Evolutionary conservation across 2,329 filamentous ascomycete genomes (phyloP), one percentile per base, ranked within the genome.

Genomic region (Microdochium nivale): DNA sequence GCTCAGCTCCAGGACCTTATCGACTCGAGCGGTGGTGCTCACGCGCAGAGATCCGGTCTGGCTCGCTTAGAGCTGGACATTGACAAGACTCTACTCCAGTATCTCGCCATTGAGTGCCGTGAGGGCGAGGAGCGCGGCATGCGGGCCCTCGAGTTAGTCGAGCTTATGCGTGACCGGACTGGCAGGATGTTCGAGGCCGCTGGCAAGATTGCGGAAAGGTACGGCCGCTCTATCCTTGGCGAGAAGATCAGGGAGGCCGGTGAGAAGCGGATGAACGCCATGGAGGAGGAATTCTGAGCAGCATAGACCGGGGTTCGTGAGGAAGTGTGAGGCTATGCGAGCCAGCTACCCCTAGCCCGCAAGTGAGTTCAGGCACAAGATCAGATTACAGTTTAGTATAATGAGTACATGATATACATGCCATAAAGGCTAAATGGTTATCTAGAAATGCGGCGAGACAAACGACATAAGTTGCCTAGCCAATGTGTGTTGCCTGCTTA

Each of bases 161-260:
- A 80, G 55, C 74, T 99, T 62, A 88, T 99, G 84, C 80, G 80
- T 46, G 91, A 97, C 70, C 77, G 83, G 47, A 87, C 82, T 54
- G 92, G 92, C 19, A 86, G 87, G 66, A 96, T 96, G 88, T 70
- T 96, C 53, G 90, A 96, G 66, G 88, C 92, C 3, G 94, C 94
- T 1, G 82, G 84, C 52, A 96, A 95, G 77, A 82, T 99, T 49
- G 94, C 94, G 9, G 82, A 87, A 64, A 77, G 92, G 59, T 99
- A 95, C 71, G 88, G 88, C 10, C 77, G 88, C 54, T 78, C 80
- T 40, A 80, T 96, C 25, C 70, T 99, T 59, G 86, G 86, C 43
- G 89, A 92, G 62, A 97, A 97, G 80, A 97, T 99, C 63, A 79
- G 85, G 49, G 88, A 95, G 65, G 61, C 94, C 60, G 90, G 84